Percentiles rank a stretch among this genome's conserved stretches.
Evolutionary conservation across 192 early-diverging fungal genomes (phyloP).

Genomic region (Obelidium mucronatum): DNA sequence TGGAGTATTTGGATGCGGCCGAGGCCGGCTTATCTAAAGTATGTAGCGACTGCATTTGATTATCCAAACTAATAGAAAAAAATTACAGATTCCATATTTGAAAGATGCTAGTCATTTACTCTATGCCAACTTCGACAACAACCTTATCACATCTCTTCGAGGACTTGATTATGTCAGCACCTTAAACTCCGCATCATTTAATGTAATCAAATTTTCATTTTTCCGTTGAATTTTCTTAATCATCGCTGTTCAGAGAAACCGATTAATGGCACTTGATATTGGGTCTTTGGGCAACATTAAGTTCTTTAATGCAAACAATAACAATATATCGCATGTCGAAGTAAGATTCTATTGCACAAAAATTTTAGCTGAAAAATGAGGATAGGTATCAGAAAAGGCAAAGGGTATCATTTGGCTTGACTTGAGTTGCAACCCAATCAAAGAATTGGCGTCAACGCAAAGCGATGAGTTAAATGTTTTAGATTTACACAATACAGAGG

Average conservation of each 20-base stretch:
- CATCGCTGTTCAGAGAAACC: conserved; percentile 18
- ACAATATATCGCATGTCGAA: conserved; percentile 17
- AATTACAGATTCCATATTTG: conserved; percentile 32
- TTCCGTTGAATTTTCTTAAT: background rate
- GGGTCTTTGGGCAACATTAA: conserved; percentile 14
- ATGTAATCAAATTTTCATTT: conserved; percentile 2
- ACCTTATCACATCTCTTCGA: conserved; percentile 21
- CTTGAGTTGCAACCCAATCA: conserved; percentile 30
- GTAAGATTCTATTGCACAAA: background rate
- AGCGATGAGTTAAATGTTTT: conserved; percentile 29
- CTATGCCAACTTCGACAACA: conserved; percentile 31
- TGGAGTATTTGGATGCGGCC: conserved; percentile 24
- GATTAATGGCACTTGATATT: conserved; percentile 26
- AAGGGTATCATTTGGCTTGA: conserved; percentile 24
- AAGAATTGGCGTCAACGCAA: conserved; percentile 6
- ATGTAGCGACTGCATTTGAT: too few relatives aligned
- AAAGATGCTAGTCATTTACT: conserved; percentile 27
- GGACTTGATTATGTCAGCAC: conserved; percentile 25
- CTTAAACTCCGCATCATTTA: conserved; percentile 26
- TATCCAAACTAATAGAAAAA: background rate
- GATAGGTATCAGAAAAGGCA: background rate
- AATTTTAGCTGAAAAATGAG: background rate
- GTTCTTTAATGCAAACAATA: conserved; percentile 26
- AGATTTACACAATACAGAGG: conserved; percentile 23
- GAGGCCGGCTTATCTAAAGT: conserved; percentile 31